A percentile compares a stretch with the other conserved stretches of the same genome.
phyloP scores from a whole-genome alignment of 176 grass and related monocot genomes.

The Hordeum marinum region DNA sequence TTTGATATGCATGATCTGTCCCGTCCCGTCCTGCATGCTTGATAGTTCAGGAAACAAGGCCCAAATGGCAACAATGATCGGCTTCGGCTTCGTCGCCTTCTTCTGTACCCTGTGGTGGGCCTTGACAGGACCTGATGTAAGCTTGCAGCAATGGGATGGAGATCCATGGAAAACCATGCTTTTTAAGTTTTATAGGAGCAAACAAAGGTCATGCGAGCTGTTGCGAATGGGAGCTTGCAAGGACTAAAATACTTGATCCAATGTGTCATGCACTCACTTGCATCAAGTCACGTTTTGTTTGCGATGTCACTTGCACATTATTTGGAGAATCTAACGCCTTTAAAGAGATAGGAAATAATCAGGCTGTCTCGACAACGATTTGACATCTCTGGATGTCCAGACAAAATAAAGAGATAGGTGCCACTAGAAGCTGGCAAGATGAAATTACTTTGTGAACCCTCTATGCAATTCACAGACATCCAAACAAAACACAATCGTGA shows the following conservation, averaged over 20 bases:
- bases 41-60: slow-evolving; percentile 9
- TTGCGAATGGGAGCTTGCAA: neutral
- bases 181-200: neutral
- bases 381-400: neutral
- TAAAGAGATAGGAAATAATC: neutral
- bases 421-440: neutral
- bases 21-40: neutral
- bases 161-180: neutral
- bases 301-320: neutral
- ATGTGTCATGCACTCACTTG: slow-evolving; percentile 30
- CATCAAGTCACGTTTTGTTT: slow-evolving; percentile 42
- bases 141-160: neutral
- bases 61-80: slow-evolving; percentile 9
- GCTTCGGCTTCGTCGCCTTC: neutral
- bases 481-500: neutral
- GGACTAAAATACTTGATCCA: slow-evolving; percentile 23
- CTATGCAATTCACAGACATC: neutral
- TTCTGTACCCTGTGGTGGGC: slow-evolving; percentile 1
- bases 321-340: slow-evolving; percentile 14
- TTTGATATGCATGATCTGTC: neutral
- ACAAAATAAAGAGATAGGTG: neutral
- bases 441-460: neutral
- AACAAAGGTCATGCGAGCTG: slow-evolving; percentile 6
- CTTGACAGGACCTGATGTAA: neutral
- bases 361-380: neutral